Percentiles rank a stretch among this genome's conserved stretches.
phyloP scores from a whole-genome alignment of 2,329 filamentous ascomycete genomes.

The Chaetomiaceae sp. region DNA sequence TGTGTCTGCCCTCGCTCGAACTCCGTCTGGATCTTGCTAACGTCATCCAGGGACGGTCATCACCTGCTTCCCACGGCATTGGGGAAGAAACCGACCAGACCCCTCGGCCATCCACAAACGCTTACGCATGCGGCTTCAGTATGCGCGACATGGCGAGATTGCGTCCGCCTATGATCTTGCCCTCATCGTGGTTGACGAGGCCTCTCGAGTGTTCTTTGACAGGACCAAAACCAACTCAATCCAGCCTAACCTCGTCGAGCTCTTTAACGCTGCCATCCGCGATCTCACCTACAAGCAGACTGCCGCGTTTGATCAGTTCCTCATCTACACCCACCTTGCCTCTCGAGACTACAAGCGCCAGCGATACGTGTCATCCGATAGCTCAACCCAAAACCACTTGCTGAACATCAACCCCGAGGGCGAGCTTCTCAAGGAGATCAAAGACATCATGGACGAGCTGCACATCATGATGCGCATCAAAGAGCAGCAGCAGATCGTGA shows the following conservation, averaged over 20 bases:
- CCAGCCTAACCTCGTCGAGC: conserved; percentile 35
- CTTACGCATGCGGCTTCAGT: conserved; percentile 14
- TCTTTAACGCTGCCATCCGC: conserved; percentile 39
- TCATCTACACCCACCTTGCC: conserved; percentile 31
- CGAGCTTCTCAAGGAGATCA: conserved; percentile 41
- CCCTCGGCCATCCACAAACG: conserved; percentile 22
- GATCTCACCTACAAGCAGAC: conserved; percentile 37
- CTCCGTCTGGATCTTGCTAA: not conserved
- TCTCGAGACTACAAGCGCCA: conserved; percentile 23
- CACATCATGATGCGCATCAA: conserved; percentile 43
- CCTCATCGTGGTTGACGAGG: conserved; percentile 21
- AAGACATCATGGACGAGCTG: conserved; percentile 47
- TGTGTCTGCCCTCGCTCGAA: not conserved
- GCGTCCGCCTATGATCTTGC: conserved; percentile 23
- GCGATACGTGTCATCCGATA: conserved; percentile 15
- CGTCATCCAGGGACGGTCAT: conserved; percentile 27
- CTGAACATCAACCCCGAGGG: conserved; percentile 26
- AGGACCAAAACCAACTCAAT: conserved; percentile 18
- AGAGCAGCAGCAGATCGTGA: conserved; percentile 34
- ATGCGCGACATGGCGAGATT: conserved; percentile 10
- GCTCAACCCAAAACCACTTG: conserved; percentile 23
- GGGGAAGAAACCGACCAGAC: conserved; percentile 34
- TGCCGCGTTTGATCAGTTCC: conserved; percentile 36
- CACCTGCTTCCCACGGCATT: conserved; percentile 36
- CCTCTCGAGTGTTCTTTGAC: conserved; percentile 24